Evolutionary conservation across 1,139 yeast species (phyloP).

Genomic region (Taiozyma sp.): DNA sequence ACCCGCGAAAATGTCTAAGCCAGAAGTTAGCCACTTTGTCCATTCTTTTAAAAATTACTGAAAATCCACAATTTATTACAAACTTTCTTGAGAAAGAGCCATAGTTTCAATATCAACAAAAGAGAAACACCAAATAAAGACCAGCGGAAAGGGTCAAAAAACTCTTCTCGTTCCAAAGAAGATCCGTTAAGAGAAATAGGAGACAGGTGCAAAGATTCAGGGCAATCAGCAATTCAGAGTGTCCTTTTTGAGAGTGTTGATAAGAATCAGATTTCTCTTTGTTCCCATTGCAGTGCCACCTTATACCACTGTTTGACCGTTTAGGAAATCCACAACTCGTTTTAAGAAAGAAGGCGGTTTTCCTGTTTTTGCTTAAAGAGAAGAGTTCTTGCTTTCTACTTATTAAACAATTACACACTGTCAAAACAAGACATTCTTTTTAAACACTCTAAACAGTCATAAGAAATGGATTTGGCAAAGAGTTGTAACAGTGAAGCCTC

Average conservation of each 20-base stretch:
- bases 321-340: neutral
- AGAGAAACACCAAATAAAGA: neutral
- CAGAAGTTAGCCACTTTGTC: neutral
- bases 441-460: neutral
- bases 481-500: constrained; percentile 3
- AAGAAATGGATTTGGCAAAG: constrained; percentile 6
- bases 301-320: neutral
- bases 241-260: neutral
- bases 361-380: neutral
- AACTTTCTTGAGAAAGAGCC: neutral
- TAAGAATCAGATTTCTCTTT: no score
- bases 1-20: neutral
- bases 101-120: neutral
- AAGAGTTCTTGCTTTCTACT: neutral
- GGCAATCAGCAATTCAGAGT: neutral
- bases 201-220: neutral
- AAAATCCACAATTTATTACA: neutral
- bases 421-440: neutral
- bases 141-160: neutral
- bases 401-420: neutral
- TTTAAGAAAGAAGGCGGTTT: neutral
- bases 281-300: no score
- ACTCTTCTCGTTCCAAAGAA: neutral
- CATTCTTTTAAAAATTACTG: neutral
- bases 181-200: neutral